These are phyloP conservation scores for Corylus avellana DNA, from an alignment of 306 rosid genomes.

Conservation along the genomic window DNA sequence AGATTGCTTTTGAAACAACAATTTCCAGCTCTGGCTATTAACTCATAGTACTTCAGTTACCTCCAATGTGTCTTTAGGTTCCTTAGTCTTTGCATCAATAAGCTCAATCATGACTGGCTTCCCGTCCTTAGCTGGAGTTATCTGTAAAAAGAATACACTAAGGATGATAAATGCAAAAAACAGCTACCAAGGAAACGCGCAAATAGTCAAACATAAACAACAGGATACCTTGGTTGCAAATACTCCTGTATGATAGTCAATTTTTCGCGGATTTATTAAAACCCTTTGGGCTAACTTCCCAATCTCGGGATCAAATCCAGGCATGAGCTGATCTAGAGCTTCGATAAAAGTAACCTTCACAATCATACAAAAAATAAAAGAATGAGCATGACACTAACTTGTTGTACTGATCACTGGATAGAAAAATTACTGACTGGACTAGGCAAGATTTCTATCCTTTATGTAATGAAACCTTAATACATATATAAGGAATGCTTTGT, in stretches of 20 bases:
- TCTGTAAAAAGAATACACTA: conserved; percentile 46
- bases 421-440: background rate
- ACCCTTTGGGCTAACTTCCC: conserved; percentile 97
- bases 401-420: conserved; percentile 4
- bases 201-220: conserved; percentile 29
- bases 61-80: conserved; percentile 90
- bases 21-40: background rate
- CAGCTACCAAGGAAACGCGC: conserved; percentile 15
- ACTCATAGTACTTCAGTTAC: conserved; percentile 38
- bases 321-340: conserved; percentile 99
- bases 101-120: conserved; percentile 91
- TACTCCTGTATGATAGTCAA: conserved; percentile 94
- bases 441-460: background rate
- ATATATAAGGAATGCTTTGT: background rate
- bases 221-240: conserved; percentile 88
- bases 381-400: conserved; percentile 5
- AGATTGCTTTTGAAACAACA: background rate
- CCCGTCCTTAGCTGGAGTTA: conserved; percentile 98
- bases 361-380: conserved; percentile 18
- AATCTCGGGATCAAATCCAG: conserved; percentile 99
- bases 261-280: conserved; percentile 84
- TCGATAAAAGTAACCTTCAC: conserved; percentile 92
- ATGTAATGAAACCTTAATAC: background rate
- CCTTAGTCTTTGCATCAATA: conserved; percentile 94
- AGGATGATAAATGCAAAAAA: conserved; percentile 11